A percentile compares a stretch with the other conserved stretches of the same genome.
These are phyloP conservation scores for Phytophthora quininea DNA, from an alignment of 352 stramenopile species.

Conservation along the genomic window DNA sequence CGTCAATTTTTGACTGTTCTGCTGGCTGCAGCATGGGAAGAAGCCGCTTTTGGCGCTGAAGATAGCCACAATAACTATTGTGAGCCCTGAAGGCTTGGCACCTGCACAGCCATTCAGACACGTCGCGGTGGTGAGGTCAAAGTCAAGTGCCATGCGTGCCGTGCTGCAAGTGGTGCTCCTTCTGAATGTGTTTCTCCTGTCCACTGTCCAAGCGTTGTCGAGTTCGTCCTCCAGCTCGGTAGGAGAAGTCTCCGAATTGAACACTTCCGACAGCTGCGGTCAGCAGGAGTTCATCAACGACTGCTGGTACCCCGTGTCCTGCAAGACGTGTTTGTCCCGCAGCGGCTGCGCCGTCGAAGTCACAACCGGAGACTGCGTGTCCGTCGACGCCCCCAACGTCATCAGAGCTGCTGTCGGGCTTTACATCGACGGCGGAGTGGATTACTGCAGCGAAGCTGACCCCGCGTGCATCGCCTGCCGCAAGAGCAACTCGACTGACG, in stretches of 20 bases:
- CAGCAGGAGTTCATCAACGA: constrained; percentile 24
- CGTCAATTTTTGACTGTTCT: neutral
- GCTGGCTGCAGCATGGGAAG: neutral
- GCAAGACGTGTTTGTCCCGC: constrained; percentile 21
- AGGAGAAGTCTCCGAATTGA: constrained; percentile 10
- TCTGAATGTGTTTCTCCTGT: constrained; percentile 6
- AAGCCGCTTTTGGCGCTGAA: neutral
- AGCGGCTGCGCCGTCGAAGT: constrained; percentile 22
- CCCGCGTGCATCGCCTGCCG: constrained; percentile 26
- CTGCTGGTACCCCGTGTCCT: constrained; percentile 30
- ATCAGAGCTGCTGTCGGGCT: constrained; percentile 1
- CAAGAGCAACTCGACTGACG: constrained; percentile 5
- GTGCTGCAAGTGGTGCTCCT: neutral
- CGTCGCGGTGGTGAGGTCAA: too few relatives aligned
- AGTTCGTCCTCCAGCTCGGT: constrained; percentile 16
- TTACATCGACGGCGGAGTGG: constrained; percentile 16
- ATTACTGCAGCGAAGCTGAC: constrained; percentile 24
- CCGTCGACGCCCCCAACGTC: neutral
- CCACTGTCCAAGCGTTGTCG: constrained; percentile 13
- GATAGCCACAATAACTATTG: too few relatives aligned
- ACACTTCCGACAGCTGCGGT: constrained; percentile 18
- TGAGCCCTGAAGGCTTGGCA: too few relatives aligned
- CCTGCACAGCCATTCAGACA: too few relatives aligned
- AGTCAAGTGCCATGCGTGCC: too few relatives aligned
- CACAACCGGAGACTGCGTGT: constrained; percentile 17